Evolutionary conservation across 257 asterid genomes (phyloP), one percentile per base, ranked within the genome.

Genomic region (Jacaranda mimosifolia): DNA sequence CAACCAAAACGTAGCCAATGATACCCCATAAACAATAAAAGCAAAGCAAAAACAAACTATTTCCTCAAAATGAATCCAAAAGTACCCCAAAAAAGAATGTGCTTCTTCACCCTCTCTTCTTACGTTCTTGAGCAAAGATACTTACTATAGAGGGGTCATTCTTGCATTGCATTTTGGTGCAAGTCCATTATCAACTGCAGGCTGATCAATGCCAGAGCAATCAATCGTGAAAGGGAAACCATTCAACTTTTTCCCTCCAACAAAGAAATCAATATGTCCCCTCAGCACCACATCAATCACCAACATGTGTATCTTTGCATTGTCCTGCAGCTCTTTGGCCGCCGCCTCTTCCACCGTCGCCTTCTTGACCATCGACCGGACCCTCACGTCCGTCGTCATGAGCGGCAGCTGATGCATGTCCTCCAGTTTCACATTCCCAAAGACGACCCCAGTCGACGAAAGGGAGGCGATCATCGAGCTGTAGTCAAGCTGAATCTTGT

Each of bases 181-280:
- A 11, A 12, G 75, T 4, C 87, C 89, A 21, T 14, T 49, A 55
- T 85, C 89, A 48, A 85, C 78, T 13, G 45, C 83, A 38, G 82
- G 15, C 76, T 85, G 87, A 72, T 80, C 86, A 63, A 85, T 74
- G 35, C 39, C 53, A 4, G 42, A 59, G 76, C 89, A 85, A 15
- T 77, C 67, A 45, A 85, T 76, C 66, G 48, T 75, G 73, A 83
- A 79, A 0, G 85, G 83, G 11, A 79, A 66, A 7, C 86, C 80
- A 9, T 9, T 52, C 68, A 80, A 17, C 68, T 26, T 77, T 7
- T 42, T 78, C 62, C 85, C 89, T 3, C 77, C 76, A 35, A 76
- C 42, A 3, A 48, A 67, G 73, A 80, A 66, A 43, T 79, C 80
- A 8, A 87, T 42, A 21, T 68, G 79, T 55, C 89, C 91, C 36